Evolutionary conservation across 2,329 filamentous ascomycete species (phyloP), one percentile per base, ranked within the genome.

Genomic region (Pseudogymnoascus sp.): DNA sequence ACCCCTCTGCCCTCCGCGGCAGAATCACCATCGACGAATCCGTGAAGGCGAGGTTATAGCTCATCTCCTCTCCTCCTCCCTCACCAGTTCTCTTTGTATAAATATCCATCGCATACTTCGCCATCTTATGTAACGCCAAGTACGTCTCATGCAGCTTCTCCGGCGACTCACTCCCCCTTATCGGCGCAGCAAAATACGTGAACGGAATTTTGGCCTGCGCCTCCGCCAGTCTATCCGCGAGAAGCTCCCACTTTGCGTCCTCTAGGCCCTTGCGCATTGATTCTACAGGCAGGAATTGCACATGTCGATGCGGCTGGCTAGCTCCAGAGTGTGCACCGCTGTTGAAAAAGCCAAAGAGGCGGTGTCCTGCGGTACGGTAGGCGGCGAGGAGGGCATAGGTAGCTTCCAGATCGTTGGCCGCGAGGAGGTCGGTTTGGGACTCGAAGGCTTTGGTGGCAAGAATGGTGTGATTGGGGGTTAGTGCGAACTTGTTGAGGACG

Each of bases 401-500:
- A 0, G 81, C 82, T 12, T 76, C 80, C 28, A 90, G 73, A 66
- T 90, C 88, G 25, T 74, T 75, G 11, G 74, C 71, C 58, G 86
- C 84, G 1, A 91, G 77, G 4, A 86, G 69, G 65, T 87, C 76
- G 1, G 82, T 85, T 75, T 91, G 88, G n/a, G 76, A 74, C 69
- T 83, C 4, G 70, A 85, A 84, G 1, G 74, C 71, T n/a, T 74
- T 81, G 0, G 88, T 91, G 0, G 84, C 81, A 57, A 91, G 78
- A 66, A 91, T 89, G 70, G 88, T 89, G 73, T 91, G 88, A 67
- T 85, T 79, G 0, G 82, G 80, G 34, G 89, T 85, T 57, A 91
- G 74, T 57, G 88, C 86, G 67, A 88, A 91, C 72, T 90, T 91
- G 77, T 91, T 91, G 39, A 91, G 76, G 1, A 91, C 82, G 41